A percentile compares a stretch with the other conserved stretches of the same genome.
Evolutionary conservation across 495 filamentous ascomycete genomes (phyloP).

Genomic region (Xylaria intraflava): DNA sequence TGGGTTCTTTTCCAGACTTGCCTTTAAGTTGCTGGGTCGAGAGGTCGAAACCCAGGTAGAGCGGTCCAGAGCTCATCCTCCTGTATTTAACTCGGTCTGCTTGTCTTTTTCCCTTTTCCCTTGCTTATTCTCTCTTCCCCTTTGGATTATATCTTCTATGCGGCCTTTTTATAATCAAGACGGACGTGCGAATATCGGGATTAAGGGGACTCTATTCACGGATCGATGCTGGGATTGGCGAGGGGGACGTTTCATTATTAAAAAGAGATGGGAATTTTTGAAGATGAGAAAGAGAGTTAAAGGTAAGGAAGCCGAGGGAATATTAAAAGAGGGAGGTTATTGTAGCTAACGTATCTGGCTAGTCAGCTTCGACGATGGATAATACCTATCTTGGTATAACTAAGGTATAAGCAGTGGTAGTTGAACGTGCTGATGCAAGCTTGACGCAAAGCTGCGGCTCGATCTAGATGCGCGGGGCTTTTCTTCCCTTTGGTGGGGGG

Average conservation of each 20-base stretch:
- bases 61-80: slow-evolving; percentile 46
- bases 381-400: not conserved
- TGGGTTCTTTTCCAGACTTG: slow-evolving; percentile 20
- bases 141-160: no score
- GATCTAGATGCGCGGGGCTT: not conserved
- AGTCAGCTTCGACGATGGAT: no score
- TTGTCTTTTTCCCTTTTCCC: not conserved
- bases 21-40: slow-evolving; percentile 96
- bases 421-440: not conserved
- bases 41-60: slow-evolving; percentile 92
- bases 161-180: no score
- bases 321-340: no score
- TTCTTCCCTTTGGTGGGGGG: not conserved
- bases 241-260: no score
- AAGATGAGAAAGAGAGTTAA: no score
- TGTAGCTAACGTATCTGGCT: no score
- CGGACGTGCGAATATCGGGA: no score
- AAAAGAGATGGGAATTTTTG: no score
- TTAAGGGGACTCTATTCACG: no score
- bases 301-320: no score
- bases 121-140: not conserved
- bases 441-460: not conserved
- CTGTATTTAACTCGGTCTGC: not conserved
- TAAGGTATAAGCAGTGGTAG: not conserved
- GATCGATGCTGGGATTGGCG: no score